Percentiles rank a stretch among this genome's conserved stretches.
These are phyloP conservation scores for Chaetomium cochliodes DNA, from an alignment of 495 filamentous ascomycete species.

Conservation along the genomic window DNA sequence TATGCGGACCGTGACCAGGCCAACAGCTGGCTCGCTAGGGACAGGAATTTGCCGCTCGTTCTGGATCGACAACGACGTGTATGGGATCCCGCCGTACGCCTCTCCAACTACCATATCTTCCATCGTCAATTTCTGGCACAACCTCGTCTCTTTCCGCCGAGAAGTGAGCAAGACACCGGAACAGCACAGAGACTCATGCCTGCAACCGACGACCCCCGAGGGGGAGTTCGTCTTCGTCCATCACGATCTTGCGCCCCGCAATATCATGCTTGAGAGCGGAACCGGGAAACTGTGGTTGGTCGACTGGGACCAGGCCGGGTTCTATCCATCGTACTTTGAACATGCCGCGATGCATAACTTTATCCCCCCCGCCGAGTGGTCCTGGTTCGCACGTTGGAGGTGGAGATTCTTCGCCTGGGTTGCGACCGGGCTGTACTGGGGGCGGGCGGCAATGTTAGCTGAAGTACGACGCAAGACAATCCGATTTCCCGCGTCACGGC, in stretches of 20 bases:
- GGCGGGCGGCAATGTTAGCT: background rate
- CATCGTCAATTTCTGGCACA: conserved; percentile 17
- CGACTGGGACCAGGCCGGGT: conserved; percentile 8
- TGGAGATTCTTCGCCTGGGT: background rate
- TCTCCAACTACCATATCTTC: background rate
- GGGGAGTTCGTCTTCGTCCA: conserved; percentile 5
- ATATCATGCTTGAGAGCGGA: conserved; percentile 9
- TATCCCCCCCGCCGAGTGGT: conserved; percentile 4
- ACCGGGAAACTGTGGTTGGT: conserved; percentile 10
- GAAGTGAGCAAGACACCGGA: conserved; percentile 6
- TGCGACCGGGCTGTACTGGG: background rate
- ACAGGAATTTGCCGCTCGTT: conserved; percentile 6
- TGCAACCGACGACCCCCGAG: background rate
- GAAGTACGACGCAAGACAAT: background rate
- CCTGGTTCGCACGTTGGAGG: background rate
- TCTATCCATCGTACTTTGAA: conserved; percentile 13
- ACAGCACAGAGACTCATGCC: conserved; percentile 7
- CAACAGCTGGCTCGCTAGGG: conserved; percentile 7
- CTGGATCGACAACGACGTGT: conserved; percentile 11
- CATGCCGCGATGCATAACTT: conserved; percentile 13
- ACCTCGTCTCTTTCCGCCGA: background rate
- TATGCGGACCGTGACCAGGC: conserved; percentile 7
- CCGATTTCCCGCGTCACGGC: background rate
- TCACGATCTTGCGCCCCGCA: conserved; percentile 9
- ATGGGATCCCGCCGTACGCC: conserved; percentile 1